Percentiles rank a stretch among this genome's conserved stretches.
phyloP scores from a whole-genome alignment of 352 stramenopile species.

The Phytophthora fragariae region DNA sequence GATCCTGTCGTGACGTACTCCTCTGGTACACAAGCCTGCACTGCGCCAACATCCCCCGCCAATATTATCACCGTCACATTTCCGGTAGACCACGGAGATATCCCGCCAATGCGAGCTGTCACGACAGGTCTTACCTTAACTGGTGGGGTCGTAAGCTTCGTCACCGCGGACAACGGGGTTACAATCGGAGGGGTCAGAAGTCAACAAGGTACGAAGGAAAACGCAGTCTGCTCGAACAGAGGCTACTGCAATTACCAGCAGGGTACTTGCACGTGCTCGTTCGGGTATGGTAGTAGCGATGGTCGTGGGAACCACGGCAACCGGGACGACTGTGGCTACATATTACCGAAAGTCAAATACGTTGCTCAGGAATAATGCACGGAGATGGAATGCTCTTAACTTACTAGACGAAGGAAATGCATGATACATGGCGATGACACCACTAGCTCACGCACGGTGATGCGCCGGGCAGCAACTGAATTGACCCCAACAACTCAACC shows the following conservation, averaged over 20 bases:
- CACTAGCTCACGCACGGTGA: background rate
- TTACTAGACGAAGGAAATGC: no score
- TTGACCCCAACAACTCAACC: background rate
- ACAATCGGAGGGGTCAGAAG: constrained; percentile 46
- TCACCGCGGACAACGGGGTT: constrained; percentile 50
- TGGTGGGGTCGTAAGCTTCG: constrained; percentile 31
- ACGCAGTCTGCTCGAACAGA: constrained; percentile 87
- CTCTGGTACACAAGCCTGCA: constrained; percentile 46
- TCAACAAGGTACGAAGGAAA: constrained; percentile 90
- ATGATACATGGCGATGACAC: background rate
- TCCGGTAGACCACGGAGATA: constrained; percentile 51
- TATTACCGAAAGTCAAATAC: constrained; percentile 4
- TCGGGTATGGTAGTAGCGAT: constrained; percentile 68
- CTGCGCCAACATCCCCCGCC: constrained; percentile 28
- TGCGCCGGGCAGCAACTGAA: background rate
- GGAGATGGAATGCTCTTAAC: no score
- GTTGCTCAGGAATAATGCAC: background rate
- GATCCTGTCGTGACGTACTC: constrained; percentile 60
- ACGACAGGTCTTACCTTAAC: constrained; percentile 37
- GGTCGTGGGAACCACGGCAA: constrained; percentile 62
- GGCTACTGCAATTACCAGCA: constrained; percentile 81
- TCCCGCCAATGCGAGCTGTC: constrained; percentile 55
- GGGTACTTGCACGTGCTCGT: constrained; percentile 57
- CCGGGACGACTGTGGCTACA: constrained; percentile 71
- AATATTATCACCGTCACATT: constrained; percentile 76